phyloP scores from a whole-genome alignment of 164 flowering plant species.

The Berberis vulgaris region DNA sequence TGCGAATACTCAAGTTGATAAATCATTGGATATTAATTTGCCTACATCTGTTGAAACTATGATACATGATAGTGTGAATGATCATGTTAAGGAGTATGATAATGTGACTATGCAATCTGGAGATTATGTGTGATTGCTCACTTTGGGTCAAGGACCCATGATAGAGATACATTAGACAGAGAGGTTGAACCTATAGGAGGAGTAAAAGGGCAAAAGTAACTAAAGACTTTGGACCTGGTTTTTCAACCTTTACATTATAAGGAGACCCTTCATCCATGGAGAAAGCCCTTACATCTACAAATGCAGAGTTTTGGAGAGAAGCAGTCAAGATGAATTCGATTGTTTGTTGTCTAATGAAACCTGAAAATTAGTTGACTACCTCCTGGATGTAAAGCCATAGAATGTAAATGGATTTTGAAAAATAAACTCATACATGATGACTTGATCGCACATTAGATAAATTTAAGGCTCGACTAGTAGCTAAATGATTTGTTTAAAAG shows the following conservation, averaged over 20 bases:
- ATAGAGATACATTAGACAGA: not conserved
- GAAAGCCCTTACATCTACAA: not conserved
- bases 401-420: too few relatives aligned
- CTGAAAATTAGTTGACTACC: not conserved
- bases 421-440: too few relatives aligned
- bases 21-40: not conserved
- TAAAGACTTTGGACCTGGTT: not conserved
- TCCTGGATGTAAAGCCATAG: too few relatives aligned
- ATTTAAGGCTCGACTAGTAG: not conserved
- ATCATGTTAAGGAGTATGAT: too few relatives aligned
- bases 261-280: not conserved
- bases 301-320: not conserved
- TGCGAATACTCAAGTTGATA: not conserved
- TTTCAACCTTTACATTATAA: not conserved
- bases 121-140: too few relatives aligned
- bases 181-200: not conserved
- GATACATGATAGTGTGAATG: not conserved
- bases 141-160: not conserved
- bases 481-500: not conserved
- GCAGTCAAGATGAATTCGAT: not conserved
- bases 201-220: not conserved
- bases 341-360: not conserved
- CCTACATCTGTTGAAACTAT: not conserved
- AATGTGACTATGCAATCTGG: too few relatives aligned
- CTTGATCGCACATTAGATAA: not conserved